Base-by-base conservation (phyloP, 176 grass and related monocot genomes). In the Juncus effusus region DNA sequence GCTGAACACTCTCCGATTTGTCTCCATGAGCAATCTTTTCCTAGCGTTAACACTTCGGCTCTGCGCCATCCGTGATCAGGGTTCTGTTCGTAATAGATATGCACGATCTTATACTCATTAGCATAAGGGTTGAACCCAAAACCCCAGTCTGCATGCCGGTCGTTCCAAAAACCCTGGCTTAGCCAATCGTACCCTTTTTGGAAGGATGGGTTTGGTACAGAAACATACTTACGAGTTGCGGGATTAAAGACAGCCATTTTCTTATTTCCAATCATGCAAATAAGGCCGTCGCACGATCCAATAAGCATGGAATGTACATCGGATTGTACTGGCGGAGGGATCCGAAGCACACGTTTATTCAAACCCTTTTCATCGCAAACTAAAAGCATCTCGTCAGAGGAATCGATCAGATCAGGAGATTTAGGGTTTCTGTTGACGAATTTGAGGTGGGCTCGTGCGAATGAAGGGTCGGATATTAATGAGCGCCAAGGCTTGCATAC, bases 251-350 rank as follows among this genome's bases (percentile, higher is more conserved):
- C 38, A 39, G 12, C 42, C 42, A 63, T 63, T 40, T 63, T 13
- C 13, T 40, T 10, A 14, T 13, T 63, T 40, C 11, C 36, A 40
- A 40, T 40, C 6, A 14, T 63, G 15, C 61, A 63, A 40, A 63
- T 11, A 42, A 63, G 61, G 61, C 61, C 61, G 4, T 63, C 39
- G 61, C 12, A 63, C 5, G 61, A 63, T 63, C 61, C 61, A 14
- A 36, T 13, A 63, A n/a, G 10, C 10, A 28, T 11, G n/a, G 38
- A 12, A 42, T 63, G 10, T 28, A 28, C 19, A 28, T 28, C 19
- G 0, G 7, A 40, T 12, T 40, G 38, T 7, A 63, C 38, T n/a
- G 38, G n/a, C 42, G 3, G 38, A 15, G 61, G 61, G n/a, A 42
- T 63, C 61, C 61, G 42, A 41, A 63, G 38, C 42, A 40, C 4